Evolutionary conservation across 2,329 filamentous ascomycete species (phyloP).

Genomic region (Ceratocystis destructans): DNA sequence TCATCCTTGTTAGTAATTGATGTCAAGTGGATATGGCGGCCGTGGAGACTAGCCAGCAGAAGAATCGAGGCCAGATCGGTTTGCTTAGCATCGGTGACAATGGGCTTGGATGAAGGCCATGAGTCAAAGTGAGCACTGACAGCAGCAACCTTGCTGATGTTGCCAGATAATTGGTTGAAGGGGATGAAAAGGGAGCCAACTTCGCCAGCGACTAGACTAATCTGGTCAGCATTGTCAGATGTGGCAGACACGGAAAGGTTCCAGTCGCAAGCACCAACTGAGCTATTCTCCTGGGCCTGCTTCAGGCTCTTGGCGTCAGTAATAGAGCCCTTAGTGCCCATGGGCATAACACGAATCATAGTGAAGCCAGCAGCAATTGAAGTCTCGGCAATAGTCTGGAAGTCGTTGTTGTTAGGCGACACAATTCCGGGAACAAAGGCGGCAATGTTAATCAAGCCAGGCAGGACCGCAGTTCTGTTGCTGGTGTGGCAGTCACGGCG

Average conservation of each 20-base stretch:
- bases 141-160: constrained; percentile 70
- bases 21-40: constrained; percentile 63
- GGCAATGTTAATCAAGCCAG: constrained; percentile 65
- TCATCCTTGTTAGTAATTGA: constrained; percentile 72
- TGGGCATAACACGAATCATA: constrained; percentile 68
- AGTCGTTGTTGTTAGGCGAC: constrained; percentile 49
- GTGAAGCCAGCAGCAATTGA: constrained; percentile 63
- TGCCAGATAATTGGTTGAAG: constrained; percentile 68
- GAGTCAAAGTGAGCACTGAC: constrained; percentile 66
- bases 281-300: constrained; percentile 56
- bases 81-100: constrained; percentile 67
- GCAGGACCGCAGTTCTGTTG: constrained; percentile 58
- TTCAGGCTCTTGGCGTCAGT: constrained; percentile 59
- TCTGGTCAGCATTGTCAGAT: constrained; percentile 58
- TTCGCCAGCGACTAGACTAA: constrained; percentile 56
- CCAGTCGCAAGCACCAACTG: constrained; percentile 58
- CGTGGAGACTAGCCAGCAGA: constrained; percentile 63
- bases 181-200: constrained; percentile 72
- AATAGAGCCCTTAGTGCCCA: constrained; percentile 58
- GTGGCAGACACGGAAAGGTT: constrained; percentile 68
- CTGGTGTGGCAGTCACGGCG: constrained; percentile 87
- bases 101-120: constrained; percentile 66
- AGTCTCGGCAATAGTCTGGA: constrained; percentile 56
- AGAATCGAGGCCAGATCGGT: constrained; percentile 71
- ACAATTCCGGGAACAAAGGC: constrained; percentile 65